Evolutionary conservation across 306 rosid species (phyloP), one percentile per base, ranked within the genome.

Genomic region (Luffa acutangula): DNA sequence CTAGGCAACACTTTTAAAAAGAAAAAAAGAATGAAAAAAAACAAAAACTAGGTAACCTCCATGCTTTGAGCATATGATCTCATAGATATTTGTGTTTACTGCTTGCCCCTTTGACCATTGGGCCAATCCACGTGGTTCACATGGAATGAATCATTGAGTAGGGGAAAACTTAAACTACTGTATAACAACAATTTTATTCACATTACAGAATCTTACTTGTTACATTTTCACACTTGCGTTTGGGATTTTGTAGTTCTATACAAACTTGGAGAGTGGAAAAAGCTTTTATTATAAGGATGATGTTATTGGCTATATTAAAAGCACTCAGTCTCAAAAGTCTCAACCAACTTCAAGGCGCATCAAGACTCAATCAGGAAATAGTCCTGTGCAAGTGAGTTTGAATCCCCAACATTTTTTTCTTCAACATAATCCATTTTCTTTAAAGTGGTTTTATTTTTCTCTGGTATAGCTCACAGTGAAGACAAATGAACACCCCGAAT

Each of bases 401-500:
- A 41, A 17, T 36, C 74, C 80, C 60, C 54, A 58, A 57, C 62
- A 34, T 25, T 33, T 37, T 54, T 70, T 25, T 51, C 79, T 79
- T 80, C 65, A 54, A 54, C 12, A 39, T 31, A 46, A 20, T 59
- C 67, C 81, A 80, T 18, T 79, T 79, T 66, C 74, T 15, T 77
- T 77, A 37, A 45, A 37, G 57, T 83, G 62, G 57, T 59, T 56
- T 43, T 65, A 77, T 70, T 64, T 64, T 74, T 73, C 83, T 48
- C 56, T 31, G 74, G 75, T 58, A 79, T 89, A 94, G 97, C 71
- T 71, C 62, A 43, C 45, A 65, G 91, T 46, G 46, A 84, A 81
- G 74, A 66, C 79, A 78, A 82, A 82, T 37, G 91, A 86, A 79
- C 85, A 10, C 79, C 97, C 97, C 33, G 88, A 88, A 66, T 94